Conservation (phyloP, 306 rosid genomes). For the Fragaria ananassa region DNA sequence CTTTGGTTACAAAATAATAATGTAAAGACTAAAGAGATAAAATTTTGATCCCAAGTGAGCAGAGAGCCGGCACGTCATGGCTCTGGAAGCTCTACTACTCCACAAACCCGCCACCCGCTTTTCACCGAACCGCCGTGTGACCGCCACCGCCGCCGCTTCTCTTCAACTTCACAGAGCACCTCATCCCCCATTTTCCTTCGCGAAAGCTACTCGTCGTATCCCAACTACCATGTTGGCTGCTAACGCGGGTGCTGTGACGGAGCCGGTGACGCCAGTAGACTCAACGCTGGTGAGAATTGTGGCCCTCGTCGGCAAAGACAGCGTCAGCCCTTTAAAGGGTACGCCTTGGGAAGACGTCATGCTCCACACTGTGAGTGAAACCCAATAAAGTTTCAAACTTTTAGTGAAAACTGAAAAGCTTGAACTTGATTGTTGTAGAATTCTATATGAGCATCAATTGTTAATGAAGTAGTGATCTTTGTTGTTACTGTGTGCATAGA, state of each 20-base stretch:
- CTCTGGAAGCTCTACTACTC: conserved; percentile 25
- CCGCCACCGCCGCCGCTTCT: conserved; percentile 11
- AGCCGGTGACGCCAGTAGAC: conserved; percentile 6
- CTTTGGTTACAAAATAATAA: too few relatives aligned
- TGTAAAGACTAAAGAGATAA: too few relatives aligned
- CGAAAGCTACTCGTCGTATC: conserved; percentile 7
- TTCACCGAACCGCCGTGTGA: conserved; percentile 12
- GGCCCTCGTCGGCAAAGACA: conserved; percentile 62
- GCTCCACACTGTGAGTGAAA: conserved; percentile 64
- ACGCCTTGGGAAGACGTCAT: conserved; percentile 77
- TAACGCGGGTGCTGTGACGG: conserved; percentile 2
- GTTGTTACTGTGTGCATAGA: neutral
- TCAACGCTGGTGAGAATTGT: conserved; percentile 55
- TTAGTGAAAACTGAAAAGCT: neutral
- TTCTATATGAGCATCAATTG: neutral
- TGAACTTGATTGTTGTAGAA: neutral
- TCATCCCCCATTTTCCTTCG: neutral
- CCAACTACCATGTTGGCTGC: conserved; percentile 30
- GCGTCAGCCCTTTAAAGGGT: conserved; percentile 62
- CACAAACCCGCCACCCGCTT: conserved; percentile 5
- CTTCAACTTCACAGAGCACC: conserved; percentile 7
- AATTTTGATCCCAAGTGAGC: too few relatives aligned
- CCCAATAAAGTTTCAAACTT: neutral
- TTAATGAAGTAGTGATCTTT: neutral
- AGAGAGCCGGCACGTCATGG: conserved; percentile 18